Conservation (phyloP, 2,329 filamentous ascomycete genomes). For the Xylariaceae sp. region DNA sequence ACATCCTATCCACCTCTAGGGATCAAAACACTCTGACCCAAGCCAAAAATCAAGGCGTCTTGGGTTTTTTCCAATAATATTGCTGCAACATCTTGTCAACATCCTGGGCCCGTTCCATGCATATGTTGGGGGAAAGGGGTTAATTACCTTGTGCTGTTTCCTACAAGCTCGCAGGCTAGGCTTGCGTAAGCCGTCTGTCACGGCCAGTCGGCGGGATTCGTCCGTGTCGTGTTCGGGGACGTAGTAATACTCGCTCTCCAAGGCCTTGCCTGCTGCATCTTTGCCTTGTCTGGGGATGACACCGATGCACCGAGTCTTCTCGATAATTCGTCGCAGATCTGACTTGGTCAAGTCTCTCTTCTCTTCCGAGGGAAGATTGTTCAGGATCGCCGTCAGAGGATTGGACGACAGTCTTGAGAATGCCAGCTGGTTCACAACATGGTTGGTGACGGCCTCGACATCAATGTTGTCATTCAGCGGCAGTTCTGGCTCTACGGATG, state of each 20-base stretch:
- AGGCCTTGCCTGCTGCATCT: slow-evolving; percentile 86
- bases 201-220: slow-evolving; percentile 72
- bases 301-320: slow-evolving; percentile 75
- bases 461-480: slow-evolving; percentile 33
- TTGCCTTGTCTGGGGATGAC: slow-evolving; percentile 89
- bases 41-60: slow-evolving; percentile 47
- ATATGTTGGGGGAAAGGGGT: slow-evolving; percentile 9
- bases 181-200: slow-evolving; percentile 82
- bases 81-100: slow-evolving; percentile 44
- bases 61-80: slow-evolving; percentile 68
- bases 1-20: neutral
- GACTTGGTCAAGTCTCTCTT: slow-evolving; percentile 58
- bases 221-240: slow-evolving; percentile 83
- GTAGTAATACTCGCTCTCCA: slow-evolving; percentile 98
- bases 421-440: slow-evolving; percentile 91
- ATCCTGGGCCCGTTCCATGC: neutral
- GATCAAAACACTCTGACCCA: neutral
- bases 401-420: slow-evolving; percentile 91
- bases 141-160: slow-evolving; percentile 93
- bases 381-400: slow-evolving; percentile 84
- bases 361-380: slow-evolving; percentile 72
- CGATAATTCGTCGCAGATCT: slow-evolving; percentile 69
- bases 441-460: slow-evolving; percentile 64
- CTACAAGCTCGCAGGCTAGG: slow-evolving; percentile 85
- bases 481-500: slow-evolving; percentile 29